Base-by-base conservation (phyloP, 371 early-diverging fungal species). In the Gilbertella persicaria region DNA sequence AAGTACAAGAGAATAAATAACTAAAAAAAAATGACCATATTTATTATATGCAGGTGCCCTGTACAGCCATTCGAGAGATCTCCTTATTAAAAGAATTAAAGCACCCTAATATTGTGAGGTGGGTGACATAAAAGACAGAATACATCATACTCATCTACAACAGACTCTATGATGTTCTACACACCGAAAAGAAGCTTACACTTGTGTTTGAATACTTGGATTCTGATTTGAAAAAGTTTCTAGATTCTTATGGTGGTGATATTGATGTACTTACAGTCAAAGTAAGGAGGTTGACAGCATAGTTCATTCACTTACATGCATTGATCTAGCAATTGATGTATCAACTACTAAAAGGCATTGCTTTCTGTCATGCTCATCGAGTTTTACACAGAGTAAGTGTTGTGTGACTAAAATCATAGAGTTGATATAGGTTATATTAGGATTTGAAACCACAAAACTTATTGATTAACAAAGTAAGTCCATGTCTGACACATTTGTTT, bases 1-100 rank as follows among this genome's bases (percentile, higher is more conserved):
- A 83, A 51, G 55, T 55, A n/a, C n/a, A n/a, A n/a, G n/a, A n/a
- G n/a, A n/a, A n/a, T n/a, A n/a, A n/a, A n/a, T 3, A 33, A 12
- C 12, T 37, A 14, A 5, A 36, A 43, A 25, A 26, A 42, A 42
- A 20, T 25, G 42, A 16, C 3, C 21, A 2, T 19, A 26, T 21
- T 26, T 25, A 28, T 14, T 24, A 28, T 39, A 42, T 30, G 25
- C 65, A 85, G 94, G 84, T 98, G 14, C 97, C 97, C n/a, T 88
- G 96, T 68, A 93, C 95, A 40, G 95, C 99, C 7, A 89, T 99
- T 60, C 83, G 99, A 55, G 99, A 99, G 75, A 99, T 99, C 60
- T 92, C 97, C 30, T 79, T 99, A 23, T 76, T 99, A 48, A 97
- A 95, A 69, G 92, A 89, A 56, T 76, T 99, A 16, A 86, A 90